Evolutionary conservation across 2,329 filamentous ascomycete genomes (phyloP).

Genomic region (Ceratocystis colombiana): DNA sequence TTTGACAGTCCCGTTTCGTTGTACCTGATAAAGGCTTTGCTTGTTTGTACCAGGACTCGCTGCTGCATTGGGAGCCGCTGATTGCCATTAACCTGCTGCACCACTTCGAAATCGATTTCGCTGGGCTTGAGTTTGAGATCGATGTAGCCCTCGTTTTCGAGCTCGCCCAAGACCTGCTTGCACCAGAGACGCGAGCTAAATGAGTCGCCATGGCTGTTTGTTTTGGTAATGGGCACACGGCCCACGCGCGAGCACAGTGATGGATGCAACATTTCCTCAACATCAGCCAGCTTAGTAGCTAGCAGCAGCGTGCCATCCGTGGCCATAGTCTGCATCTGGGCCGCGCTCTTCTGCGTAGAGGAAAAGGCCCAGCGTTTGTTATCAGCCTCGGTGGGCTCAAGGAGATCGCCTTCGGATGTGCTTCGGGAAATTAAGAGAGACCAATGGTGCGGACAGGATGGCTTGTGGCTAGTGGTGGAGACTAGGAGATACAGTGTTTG

Average conservation of each 20-base stretch:
- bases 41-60: constrained; percentile 16
- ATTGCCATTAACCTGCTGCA: constrained; percentile 7
- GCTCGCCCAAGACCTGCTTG: constrained; percentile 24
- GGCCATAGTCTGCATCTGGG: constrained; percentile 11
- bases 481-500: constrained; percentile 16
- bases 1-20: background rate
- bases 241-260: constrained; percentile 15
- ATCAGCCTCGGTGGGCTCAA: constrained; percentile 8
- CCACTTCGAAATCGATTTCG: constrained; percentile 15
- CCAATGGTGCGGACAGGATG: constrained; percentile 4
- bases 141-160: constrained; percentile 27
- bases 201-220: constrained; percentile 18
- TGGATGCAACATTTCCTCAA: constrained; percentile 20
- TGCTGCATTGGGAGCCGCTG: constrained; percentile 5
- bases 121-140: constrained; percentile 8
- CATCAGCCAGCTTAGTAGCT: constrained; percentile 17
- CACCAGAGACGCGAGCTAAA: constrained; percentile 25
- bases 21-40: constrained; percentile 16
- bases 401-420: constrained; percentile 15
- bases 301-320: constrained; percentile 11
- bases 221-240: constrained; percentile 20
- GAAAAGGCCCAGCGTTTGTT: constrained; percentile 18
- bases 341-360: background rate
- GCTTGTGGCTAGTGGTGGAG: background rate
- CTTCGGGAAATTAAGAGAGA: constrained; percentile 6